Evolutionary conservation across 306 rosid genomes (phyloP).

Genomic region (Pterocarpus macrocarpus): DNA sequence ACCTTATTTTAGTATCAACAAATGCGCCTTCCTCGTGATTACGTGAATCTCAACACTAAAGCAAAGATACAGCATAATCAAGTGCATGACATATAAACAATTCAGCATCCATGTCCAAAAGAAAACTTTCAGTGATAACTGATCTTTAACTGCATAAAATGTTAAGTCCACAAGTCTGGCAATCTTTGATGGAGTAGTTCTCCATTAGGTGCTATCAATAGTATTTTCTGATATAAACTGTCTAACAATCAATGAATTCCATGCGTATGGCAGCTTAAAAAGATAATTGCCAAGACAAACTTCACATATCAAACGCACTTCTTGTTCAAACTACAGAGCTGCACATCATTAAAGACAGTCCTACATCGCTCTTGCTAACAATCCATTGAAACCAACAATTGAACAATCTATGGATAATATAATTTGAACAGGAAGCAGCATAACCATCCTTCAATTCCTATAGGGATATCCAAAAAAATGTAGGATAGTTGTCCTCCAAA

Average conservation of each 20-base stretch:
- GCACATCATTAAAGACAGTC: slow-evolving; percentile 1
- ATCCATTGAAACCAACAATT: slow-evolving; percentile 1
- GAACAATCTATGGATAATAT: slow-evolving; percentile 16
- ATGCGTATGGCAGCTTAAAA: neutral
- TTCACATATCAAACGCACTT: neutral
- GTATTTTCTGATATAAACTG: slow-evolving; percentile 15
- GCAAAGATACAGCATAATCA: neutral
- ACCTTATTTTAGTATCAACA: neutral
- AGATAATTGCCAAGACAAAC: neutral
- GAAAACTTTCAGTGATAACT: neutral
- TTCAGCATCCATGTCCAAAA: neutral
- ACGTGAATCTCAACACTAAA: neutral
- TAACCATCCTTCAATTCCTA: slow-evolving; percentile 12
- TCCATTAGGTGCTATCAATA: neutral
- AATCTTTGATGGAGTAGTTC: neutral
- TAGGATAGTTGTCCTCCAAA: slow-evolving; percentile 23
- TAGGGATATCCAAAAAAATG: neutral
- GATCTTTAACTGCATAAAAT: neutral
- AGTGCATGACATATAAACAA: neutral
- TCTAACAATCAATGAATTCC: slow-evolving; percentile 1
- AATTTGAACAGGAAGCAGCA: slow-evolving; percentile 27
- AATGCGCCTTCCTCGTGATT: neutral
- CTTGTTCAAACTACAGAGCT: slow-evolving; percentile 1
- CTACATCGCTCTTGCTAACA: slow-evolving; percentile 14
- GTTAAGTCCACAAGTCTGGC: slow-evolving; percentile 3